Evolutionary conservation across 371 early-diverging fungal species (phyloP).

Genomic region (Chytridium lagenaria): DNA sequence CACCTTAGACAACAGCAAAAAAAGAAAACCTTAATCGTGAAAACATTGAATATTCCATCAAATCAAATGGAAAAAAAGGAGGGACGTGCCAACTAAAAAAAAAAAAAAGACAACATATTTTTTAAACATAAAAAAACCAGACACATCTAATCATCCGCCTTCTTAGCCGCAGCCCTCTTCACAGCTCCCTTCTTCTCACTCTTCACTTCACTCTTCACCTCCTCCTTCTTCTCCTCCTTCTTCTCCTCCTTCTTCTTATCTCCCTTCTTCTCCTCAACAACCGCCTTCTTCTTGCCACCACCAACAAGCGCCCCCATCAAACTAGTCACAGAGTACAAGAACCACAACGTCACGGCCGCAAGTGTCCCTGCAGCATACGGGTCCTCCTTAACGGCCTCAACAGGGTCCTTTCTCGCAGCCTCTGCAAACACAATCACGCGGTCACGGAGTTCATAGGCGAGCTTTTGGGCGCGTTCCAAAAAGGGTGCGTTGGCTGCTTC

Average conservation of each 20-base stretch:
- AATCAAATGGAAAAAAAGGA: no score
- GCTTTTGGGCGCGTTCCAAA: slow-evolving; percentile 17
- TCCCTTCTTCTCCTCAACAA: slow-evolving; percentile 24
- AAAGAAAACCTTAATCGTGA: no score
- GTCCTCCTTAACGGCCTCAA: slow-evolving; percentile 58
- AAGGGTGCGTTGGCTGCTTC: slow-evolving; percentile 20
- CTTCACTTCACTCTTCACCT: slow-evolving; percentile 44
- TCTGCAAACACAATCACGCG: slow-evolving; percentile 53
- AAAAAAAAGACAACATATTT: no score
- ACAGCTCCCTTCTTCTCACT: slow-evolving; percentile 16
- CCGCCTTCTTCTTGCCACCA: slow-evolving; percentile 40
- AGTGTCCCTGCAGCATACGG: slow-evolving; percentile 57
- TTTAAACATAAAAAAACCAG: no score
- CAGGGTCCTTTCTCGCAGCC: slow-evolving; percentile 52
- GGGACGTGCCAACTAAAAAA: no score
- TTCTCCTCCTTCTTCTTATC: slow-evolving; percentile 23
- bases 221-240: slow-evolving; percentile 40
- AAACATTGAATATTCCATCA: no score
- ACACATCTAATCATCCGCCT: slow-evolving; percentile 24
- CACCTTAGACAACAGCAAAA: no score
- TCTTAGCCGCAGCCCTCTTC: slow-evolving; percentile 19
- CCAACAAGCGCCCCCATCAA: slow-evolving; percentile 40
- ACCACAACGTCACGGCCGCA: slow-evolving; percentile 45
- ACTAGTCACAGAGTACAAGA: slow-evolving; percentile 42
- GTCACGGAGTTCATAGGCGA: slow-evolving; percentile 9